Evolutionary conservation across 371 early-diverging fungal species (phyloP).

Genomic region (Lichtheimia ornata): DNA sequence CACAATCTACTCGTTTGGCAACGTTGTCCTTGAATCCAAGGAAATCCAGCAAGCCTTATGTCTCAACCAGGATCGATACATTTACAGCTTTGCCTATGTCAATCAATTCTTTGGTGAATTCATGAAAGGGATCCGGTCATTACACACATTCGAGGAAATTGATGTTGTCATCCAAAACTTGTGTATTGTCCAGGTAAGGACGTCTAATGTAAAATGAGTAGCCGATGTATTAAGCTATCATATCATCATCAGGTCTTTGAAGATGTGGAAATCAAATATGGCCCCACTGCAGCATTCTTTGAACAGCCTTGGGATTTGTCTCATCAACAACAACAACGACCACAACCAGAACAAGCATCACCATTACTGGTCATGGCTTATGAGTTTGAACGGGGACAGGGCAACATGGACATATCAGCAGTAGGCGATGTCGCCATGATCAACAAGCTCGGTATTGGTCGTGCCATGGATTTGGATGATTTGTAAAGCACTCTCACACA

Average conservation of each 20-base stretch:
- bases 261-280: conserved; percentile 45
- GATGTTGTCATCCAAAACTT: conserved; percentile 55
- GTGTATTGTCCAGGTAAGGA: conserved; percentile 52
- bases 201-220: background rate
- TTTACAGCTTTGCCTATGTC: conserved; percentile 58
- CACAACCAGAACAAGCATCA: conserved; percentile 5
- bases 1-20: conserved; percentile 65
- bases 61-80: conserved; percentile 44
- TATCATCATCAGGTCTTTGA: conserved; percentile 46
- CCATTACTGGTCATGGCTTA: conserved; percentile 52
- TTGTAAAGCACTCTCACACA: conserved; percentile 7
- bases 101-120: conserved; percentile 66
- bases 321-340: background rate
- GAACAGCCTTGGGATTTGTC: conserved; percentile 18
- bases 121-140: conserved; percentile 48
- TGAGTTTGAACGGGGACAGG: conserved; percentile 57
- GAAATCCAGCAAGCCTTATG: conserved; percentile 57
- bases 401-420: conserved; percentile 35
- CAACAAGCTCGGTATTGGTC: conserved; percentile 22
- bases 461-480: conserved; percentile 25
- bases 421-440: conserved; percentile 17
- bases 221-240: background rate
- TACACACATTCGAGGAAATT: conserved; percentile 55
- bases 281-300: conserved; percentile 10
- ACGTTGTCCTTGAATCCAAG: conserved; percentile 59